A percentile compares a stretch with the other conserved stretches of the same genome.
Conservation (phyloP, 2,329 filamentous ascomycete genomes). For the Chrysosporium keratinophilum region DNA sequence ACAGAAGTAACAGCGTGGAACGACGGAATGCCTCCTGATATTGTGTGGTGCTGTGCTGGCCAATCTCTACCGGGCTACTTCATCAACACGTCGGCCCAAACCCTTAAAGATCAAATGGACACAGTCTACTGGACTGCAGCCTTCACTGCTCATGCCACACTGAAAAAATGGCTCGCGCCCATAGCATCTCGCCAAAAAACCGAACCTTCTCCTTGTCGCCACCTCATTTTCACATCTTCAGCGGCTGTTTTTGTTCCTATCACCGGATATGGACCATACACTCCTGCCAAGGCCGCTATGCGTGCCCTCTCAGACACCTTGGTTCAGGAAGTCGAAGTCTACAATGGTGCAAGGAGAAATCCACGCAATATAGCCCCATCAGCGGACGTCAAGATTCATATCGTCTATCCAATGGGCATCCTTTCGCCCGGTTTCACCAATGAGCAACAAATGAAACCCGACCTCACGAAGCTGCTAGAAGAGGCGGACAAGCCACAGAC, state of each 20-base stretch:
- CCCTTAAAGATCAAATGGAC: constrained; percentile 71
- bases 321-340: constrained; percentile 72
- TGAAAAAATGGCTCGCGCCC: constrained; percentile 60
- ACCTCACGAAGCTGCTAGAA: constrained; percentile 68
- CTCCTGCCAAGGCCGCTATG: constrained; percentile 74
- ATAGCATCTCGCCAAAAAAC: constrained; percentile 21
- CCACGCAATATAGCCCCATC: constrained; percentile 37
- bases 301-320: constrained; percentile 73
- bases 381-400: constrained; percentile 65
- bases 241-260: constrained; percentile 64
- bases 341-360: constrained; percentile 53
- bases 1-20: constrained; percentile 71
- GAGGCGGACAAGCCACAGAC: constrained; percentile 69
- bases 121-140: constrained; percentile 81
- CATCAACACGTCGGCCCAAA: constrained; percentile 58
- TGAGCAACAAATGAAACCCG: constrained; percentile 71
- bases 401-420: constrained; percentile 78
- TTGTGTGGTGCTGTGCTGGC: constrained; percentile 87
- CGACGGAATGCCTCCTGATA: constrained; percentile 58
- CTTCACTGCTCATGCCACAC: constrained; percentile 72
- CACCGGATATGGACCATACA: constrained; percentile 74
- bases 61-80: constrained; percentile 64
- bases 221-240: constrained; percentile 81
- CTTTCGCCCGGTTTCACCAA: constrained; percentile 60
- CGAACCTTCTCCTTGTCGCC: constrained; percentile 41